Evolutionary conservation across 768 basidiomycete genomes (phyloP), one percentile per base, ranked within the genome.

Genomic region (Vararia minispora): DNA sequence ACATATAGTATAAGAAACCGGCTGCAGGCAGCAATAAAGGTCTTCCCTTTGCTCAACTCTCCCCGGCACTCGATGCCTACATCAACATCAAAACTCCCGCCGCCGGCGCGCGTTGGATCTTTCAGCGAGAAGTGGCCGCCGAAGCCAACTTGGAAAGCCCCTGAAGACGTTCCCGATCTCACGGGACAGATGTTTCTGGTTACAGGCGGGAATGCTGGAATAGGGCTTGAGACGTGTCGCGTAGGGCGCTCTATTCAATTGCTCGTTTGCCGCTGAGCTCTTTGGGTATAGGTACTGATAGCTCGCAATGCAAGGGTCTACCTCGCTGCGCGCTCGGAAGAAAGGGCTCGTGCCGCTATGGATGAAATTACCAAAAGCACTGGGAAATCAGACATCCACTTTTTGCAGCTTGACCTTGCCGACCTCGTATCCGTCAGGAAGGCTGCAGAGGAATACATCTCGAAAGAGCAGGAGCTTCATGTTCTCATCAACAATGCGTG

Each of bases 401-500:
- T 56, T 45, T 49, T 69, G 11, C 46, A 49, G 24, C 53, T 67
- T 14, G 64, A 70, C 36, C 54, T 66, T 11, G 54, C 58, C 6
- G 46, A 65, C 40, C 45, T 69, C 16, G 43, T 44, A 27, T 32
- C 48, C 4, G 48, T 66, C 31, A 60, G 59, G 32, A 33, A 45
- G 0, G 58, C 64, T 14, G 65, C 59, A 1, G 52, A 61, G 35
- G 54, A 54, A 23, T 67, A 60, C 31, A 55, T 48, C n/a, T 42
- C 55, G 18, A 46, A 48, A 27, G 47, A 48, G 28, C 22, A 38
- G n/a, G 33, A 45, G 34, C 40, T 48, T 23, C 56, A 64, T 37
- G 50, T 54, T 18, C 48, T 63, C 6, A 55, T 62, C 42, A 61
- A 61, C 48, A 62, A 60, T 26, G 60, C 45, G 53, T 60, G 34